phyloP scores from a whole-genome alignment of 1,139 yeast genomes.

The Tardiomyces blankii region DNA sequence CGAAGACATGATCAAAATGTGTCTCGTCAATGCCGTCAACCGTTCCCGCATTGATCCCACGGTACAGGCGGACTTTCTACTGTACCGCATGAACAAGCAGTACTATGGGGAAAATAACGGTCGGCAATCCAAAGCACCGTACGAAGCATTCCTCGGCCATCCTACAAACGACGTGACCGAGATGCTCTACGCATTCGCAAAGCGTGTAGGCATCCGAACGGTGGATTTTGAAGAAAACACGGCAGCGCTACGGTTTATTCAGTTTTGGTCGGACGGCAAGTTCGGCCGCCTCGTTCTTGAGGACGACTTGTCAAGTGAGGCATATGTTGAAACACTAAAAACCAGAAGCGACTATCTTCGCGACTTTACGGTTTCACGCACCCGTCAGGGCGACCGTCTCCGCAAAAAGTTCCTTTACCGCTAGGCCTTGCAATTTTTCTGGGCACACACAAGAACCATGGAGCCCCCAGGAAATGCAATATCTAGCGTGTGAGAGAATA shows the following conservation, averaged over 20 bases:
- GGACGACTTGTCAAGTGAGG: not conserved
- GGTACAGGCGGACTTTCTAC: slow-evolving; percentile 74
- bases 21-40: slow-evolving; percentile 72
- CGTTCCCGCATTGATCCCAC: slow-evolving; percentile 66
- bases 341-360: not conserved
- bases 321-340: not conserved
- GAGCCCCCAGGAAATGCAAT: too few species aligned
- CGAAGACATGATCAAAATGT: slow-evolving; percentile 65
- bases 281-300: not conserved
- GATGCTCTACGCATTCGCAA: not conserved
- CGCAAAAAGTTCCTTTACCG: not conserved
- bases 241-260: not conserved
- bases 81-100: slow-evolving; percentile 51
- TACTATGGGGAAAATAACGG: slow-evolving; percentile 29
- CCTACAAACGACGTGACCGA: not conserved
- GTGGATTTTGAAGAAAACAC: not conserved
- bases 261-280: not conserved
- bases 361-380: not conserved
- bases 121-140: slow-evolving; percentile 13
- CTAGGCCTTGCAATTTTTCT: too few species aligned
- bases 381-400: not conserved
- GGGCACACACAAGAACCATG: too few species aligned
- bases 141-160: not conserved
- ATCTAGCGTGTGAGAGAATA: too few species aligned
- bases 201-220: not conserved